Evolutionary conservation across 164 flowering plant genomes (phyloP), one percentile per base, ranked within the genome.

Genomic region (Santalum album): DNA sequence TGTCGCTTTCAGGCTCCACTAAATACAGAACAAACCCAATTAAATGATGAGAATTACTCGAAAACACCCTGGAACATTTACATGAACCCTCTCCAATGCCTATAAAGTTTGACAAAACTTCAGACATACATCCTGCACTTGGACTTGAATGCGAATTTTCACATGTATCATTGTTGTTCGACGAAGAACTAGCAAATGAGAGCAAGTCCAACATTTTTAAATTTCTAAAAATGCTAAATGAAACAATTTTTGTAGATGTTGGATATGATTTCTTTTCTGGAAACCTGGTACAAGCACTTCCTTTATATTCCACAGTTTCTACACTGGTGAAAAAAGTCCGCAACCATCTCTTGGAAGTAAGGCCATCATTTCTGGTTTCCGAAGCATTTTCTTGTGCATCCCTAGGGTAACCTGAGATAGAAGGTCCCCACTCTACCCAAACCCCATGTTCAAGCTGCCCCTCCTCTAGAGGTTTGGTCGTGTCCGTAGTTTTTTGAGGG

Each of bases 391-490:
- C 22, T 19, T 19, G 27, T 49, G 59, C 43, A 27, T 68, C 62
- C 34, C 63, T 7, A 9, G 7, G n/a, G n/a, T n/a, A n/a, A n/a
- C n/a, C n/a, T n/a, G 61, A 53, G 70, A 26, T 22, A 15, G 67
- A 65, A 66, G 96, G 97, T 2, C 91, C 92, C 99, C 99, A 94
- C 25, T 87, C 86, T 58, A 85, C 82, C 97, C 99, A 94, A 53
- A 60, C 70, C 48, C 99, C 99, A 42, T 59, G 59, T 53, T 61
- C 67, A 61, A 25, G 49, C 50, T 71, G 69, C 55, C 43, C 64
- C 54, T 70, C 76, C 15, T 63, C 47, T 16, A 35, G 32, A 17
- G 52, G 34, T 53, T 44, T 55, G 10, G 59, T 27, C 27, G 17
- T 36, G 64, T 63, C 71, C 66, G 23, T 51, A 25, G 42, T 26